Base-by-base conservation (phyloP, 352 stramenopile species). In the Pythium scleroteichum region DNA sequence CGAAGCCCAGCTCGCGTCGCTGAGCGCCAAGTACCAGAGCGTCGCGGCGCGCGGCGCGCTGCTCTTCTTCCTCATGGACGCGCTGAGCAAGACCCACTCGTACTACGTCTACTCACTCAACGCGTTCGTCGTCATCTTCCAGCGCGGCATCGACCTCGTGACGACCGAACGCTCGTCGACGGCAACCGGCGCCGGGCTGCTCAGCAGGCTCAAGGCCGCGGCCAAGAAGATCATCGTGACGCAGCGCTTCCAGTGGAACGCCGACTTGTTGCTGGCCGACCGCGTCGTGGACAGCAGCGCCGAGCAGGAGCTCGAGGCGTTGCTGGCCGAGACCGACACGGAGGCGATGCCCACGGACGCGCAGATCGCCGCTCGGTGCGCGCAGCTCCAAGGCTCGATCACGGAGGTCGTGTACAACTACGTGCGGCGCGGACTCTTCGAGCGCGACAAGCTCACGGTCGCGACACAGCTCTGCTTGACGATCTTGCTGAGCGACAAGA, bases 61-160 rank as follows among this genome's bases (percentile, higher is more conserved):
- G 61, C 75, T 98, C 3, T 98, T 98, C 72, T 98, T 98, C 73
- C 71, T 98, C 42, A 97, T 98, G 85, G 93, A 97, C 63, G 85
- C 88, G 9, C 72, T 98, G 33, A 62, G 91, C 42, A 96, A 93
- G 29, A 92, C 98, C 52, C 92, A 98, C 63, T 83, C 91, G 50
- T 98, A 98, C 72, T 98, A 98, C 63, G 94, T 97, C 52, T 98
- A 98, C 62, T 98, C 89, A 14, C 75, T 98, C 24, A 97, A 96
- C 55, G 91, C 95, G 4, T 99, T 98, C 66, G 94, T 97, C 10
- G 87, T 95, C 19, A 97, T 98, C 59, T 97, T 98, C 63, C 92
- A 98, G 55, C 90, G 96, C 22, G 95, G 90, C 45, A 98, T 98
- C 33, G 94, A 98, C 55, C 50, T 94, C 8, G 90, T 97, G 17